phyloP scores from a whole-genome alignment of 2,329 filamentous ascomycete genomes.

The Fusarium poae region DNA sequence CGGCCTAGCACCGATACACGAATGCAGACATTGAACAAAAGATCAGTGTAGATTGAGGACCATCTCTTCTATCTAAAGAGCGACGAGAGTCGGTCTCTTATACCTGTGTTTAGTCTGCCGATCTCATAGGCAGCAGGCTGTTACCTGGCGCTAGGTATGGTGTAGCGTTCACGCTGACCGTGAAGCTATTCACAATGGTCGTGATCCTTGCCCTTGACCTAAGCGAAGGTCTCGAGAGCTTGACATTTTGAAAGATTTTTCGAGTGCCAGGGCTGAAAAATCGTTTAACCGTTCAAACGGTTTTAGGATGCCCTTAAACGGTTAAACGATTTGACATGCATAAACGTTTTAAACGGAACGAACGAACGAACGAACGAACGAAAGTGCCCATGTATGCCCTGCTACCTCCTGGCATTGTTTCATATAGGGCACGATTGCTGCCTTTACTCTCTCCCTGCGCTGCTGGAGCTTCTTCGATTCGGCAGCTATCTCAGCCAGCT shows the following conservation, averaged over 20 bases:
- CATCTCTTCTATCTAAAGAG: background rate
- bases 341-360: constrained; percentile 3
- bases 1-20: no score
- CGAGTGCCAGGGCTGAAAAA: background rate
- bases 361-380: no score
- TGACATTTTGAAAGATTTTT: no score
- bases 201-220: background rate
- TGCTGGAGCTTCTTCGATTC: no score
- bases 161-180: background rate
- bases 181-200: background rate
- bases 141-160: background rate
- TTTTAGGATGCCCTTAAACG: constrained; percentile 1
- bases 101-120: background rate
- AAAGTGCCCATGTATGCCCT: constrained; percentile 4
- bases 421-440: no score
- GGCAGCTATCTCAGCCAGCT: no score
- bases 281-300: constrained; percentile 1
- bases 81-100: background rate
- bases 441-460: no score
- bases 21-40: background rate
- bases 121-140: background rate
- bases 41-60: constrained; percentile 1
- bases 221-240: no score
- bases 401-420: no score
- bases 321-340: constrained; percentile 1